phyloP scores from a whole-genome alignment of 805 yeast genomes.

The Nakazawaea ishiwadae region DNA sequence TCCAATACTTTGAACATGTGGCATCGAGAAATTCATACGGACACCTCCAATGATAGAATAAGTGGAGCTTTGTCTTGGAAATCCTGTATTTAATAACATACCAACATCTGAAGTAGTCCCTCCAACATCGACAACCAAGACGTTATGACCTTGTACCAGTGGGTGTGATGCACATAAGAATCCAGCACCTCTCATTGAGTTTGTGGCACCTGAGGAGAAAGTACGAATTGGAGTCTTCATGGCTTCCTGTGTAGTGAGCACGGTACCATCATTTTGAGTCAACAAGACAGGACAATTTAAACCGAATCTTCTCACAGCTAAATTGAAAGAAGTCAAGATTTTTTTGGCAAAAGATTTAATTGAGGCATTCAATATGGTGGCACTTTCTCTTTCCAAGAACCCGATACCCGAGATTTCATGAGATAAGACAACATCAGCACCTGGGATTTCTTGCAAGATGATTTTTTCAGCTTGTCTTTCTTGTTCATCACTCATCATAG shows the following conservation, averaged over 20 bases:
- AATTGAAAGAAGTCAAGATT: conserved; percentile 33
- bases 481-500: conserved; percentile 33
- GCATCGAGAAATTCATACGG: conserved; percentile 45
- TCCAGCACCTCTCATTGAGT: conserved; percentile 44
- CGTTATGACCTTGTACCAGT: conserved; percentile 19
- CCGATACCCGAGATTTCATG: conserved; percentile 39
- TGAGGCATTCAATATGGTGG: conserved; percentile 42
- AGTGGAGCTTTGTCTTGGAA: conserved; percentile 42
- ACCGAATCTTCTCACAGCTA: conserved; percentile 32
- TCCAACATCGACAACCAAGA: conserved; percentile 43
- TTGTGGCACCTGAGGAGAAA: conserved; percentile 45
- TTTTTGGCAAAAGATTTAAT: conserved; percentile 36
- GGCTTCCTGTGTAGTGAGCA: conserved; percentile 35
- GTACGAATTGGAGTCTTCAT: conserved; percentile 38
- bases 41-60: conserved; percentile 42
- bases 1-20: conserved; percentile 45
- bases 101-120: conserved; percentile 52
- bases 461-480: conserved; percentile 31
- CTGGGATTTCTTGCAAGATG: conserved; percentile 29
- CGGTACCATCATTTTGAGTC: conserved; percentile 47
- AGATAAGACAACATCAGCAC: conserved; percentile 31
- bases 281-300: conserved; percentile 32
- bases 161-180: conserved; percentile 28
- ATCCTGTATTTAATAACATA: conserved; percentile 37
- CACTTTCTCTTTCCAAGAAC: conserved; percentile 41